Percentiles rank a stretch among this genome's conserved stretches.
phyloP scores from a whole-genome alignment of 164 flowering plant species.

The Liriodendron chinense region DNA sequence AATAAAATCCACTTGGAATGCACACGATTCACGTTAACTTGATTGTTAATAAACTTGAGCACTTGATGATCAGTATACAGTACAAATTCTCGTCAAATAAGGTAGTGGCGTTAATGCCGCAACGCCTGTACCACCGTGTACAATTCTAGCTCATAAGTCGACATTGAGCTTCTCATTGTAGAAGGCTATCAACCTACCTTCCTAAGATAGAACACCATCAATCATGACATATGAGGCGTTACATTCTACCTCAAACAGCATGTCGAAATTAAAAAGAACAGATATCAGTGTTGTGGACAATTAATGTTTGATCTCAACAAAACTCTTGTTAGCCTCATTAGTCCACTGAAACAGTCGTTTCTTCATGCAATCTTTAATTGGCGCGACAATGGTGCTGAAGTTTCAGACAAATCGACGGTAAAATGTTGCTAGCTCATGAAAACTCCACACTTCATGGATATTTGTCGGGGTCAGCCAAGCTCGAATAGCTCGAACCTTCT shows the following conservation, averaged over 20 bases:
- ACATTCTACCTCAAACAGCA: background rate
- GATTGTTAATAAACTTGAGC: too few relatives aligned
- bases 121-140: background rate
- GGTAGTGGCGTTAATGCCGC: background rate
- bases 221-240: background rate
- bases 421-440: background rate
- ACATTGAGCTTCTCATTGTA: background rate
- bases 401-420: too few relatives aligned
- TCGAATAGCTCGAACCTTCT: background rate
- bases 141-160: background rate
- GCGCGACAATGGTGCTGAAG: background rate
- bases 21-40: too few relatives aligned
- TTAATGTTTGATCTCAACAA: too few relatives aligned
- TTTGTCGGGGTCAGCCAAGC: background rate
- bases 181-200: background rate
- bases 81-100: background rate
- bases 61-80: background rate
- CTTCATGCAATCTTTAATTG: background rate
- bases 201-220: background rate
- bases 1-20: too few relatives aligned
- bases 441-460: background rate
- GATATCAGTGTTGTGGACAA: too few relatives aligned
- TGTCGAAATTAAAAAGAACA: background rate
- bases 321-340: too few relatives aligned
- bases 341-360: too few relatives aligned